A percentile compares a stretch with the other conserved stretches of the same genome.
Evolutionary conservation across 2,329 filamentous ascomycete species (phyloP).

Genomic region (Sporothrix globosa): DNA sequence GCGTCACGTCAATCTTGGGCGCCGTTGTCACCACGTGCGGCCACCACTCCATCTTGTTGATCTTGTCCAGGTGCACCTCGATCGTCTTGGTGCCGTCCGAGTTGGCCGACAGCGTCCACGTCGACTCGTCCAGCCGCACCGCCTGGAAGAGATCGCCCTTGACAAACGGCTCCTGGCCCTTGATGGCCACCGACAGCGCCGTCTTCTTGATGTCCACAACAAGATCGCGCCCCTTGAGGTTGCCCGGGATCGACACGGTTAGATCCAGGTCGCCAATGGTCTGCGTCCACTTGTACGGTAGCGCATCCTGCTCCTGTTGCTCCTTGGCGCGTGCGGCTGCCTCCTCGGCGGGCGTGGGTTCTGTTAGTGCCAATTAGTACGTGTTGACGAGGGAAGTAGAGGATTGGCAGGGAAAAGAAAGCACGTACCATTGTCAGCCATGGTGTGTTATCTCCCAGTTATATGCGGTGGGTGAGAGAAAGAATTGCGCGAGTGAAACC

Average conservation of each 20-base stretch:
- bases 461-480: background rate
- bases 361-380: constrained; percentile 41
- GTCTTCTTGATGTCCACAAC: constrained; percentile 80
- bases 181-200: constrained; percentile 77
- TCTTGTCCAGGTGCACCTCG: constrained; percentile 42
- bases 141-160: constrained; percentile 84
- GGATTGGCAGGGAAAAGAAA: background rate
- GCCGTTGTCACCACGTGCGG: constrained; percentile 83
- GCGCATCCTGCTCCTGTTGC: constrained; percentile 80
- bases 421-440: constrained; percentile 28
- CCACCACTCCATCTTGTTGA: constrained; percentile 99
- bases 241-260: constrained; percentile 74
- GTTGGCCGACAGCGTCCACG: constrained; percentile 74
- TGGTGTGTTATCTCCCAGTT: background rate
- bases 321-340: constrained; percentile 70
- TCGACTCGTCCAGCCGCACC: constrained; percentile 82
- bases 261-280: constrained; percentile 87
- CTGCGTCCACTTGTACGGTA: constrained; percentile 98
- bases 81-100: constrained; percentile 37
- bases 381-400: background rate
- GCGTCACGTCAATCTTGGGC: constrained; percentile 90
- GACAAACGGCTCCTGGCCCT: constrained; percentile 84
- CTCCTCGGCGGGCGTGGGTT: constrained; percentile 59
- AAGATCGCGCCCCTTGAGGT: constrained; percentile 82
- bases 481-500: background rate